Conservation (phyloP, 129 eudicot species). For the Flaveria sonorensis region DNA sequence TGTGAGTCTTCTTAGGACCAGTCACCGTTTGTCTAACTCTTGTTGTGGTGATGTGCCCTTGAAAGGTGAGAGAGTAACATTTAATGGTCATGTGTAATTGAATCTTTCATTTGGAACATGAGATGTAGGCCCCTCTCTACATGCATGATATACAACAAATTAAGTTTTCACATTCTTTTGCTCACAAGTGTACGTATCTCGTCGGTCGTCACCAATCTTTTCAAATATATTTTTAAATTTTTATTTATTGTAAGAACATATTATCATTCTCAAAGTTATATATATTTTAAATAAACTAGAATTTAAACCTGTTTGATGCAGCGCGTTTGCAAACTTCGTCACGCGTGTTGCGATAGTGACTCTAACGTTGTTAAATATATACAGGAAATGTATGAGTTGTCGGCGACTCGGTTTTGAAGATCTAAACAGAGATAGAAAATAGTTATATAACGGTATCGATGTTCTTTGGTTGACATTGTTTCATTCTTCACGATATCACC, state of each 20-base stretch:
- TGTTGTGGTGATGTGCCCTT: conserved; percentile 25
- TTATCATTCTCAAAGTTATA: background rate
- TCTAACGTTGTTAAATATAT: no score
- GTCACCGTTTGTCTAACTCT: conserved; percentile 30
- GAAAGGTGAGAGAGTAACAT: conserved; percentile 9
- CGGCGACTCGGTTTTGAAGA: no score
- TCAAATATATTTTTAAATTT: background rate
- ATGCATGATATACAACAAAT: conserved; percentile 17
- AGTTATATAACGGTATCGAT: no score
- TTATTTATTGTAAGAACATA: background rate
- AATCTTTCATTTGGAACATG: conserved; percentile 27
- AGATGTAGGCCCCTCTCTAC: conserved; percentile 18
- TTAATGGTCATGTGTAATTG: conserved; percentile 34
- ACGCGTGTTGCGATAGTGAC: no score
- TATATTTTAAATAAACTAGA: no score
- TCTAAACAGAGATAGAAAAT: no score
- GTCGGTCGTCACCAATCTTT: background rate
- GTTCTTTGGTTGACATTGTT: no score
- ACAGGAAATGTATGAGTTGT: no score
- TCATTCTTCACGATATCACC: no score
- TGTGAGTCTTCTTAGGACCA: conserved; percentile 18
- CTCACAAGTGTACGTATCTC: background rate
- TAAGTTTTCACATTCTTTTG: conserved; percentile 23
- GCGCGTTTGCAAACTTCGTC: no score
- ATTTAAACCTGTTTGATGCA: no score